Base-by-base conservation (phyloP, 768 basidiomycete species). In the Rhizopogon sp. region DNA sequence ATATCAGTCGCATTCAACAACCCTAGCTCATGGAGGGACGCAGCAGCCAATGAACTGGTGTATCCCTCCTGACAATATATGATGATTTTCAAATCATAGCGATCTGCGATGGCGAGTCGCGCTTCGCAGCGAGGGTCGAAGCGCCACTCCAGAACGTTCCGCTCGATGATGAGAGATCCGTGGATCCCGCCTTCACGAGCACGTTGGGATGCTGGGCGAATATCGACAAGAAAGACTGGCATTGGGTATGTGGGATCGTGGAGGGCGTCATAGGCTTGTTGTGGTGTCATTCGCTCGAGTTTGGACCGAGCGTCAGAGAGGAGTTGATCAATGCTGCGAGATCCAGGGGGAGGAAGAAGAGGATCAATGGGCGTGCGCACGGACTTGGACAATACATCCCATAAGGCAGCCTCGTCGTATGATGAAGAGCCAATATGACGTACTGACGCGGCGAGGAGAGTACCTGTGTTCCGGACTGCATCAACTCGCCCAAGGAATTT, bases 61-160 rank as follows among this genome's bases (percentile, higher is more conserved):
- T 82, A 79, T 2, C 90, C 87, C 49, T 88, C 87, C 64, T 86
- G 81, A 66, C 86, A 88, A 60, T 90, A 82, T 9, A 92, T 69
- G 58, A 92, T 87, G 31, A 89, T 76, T 44, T 86, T 70, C 39
- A 90, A 64, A 70, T 91, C 90, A 60, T 87, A 91, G 53, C 88
- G 73, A 69, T 88, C 84, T 22, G 82, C 89, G 58, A 90, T 82
- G 1, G 79, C 70, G 52, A 91, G 69, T 35, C 84, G 74, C 11
- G 79, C 73, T 6, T 78, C 73, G 59, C 72, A 76, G 53, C 87
- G 76, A 4, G 89, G 90, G 68, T 92, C 89, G 59, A 92, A 84
- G 22, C 82, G 78, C 87, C 88, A 90, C 66, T 92, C 90, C 52
- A 92, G 76, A 5, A 83, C 79, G 62, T 88, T 90, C 22, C 89